Conservation (phyloP, 768 basidiomycete species). For the Tricholoma bakamatsutake region DNA sequence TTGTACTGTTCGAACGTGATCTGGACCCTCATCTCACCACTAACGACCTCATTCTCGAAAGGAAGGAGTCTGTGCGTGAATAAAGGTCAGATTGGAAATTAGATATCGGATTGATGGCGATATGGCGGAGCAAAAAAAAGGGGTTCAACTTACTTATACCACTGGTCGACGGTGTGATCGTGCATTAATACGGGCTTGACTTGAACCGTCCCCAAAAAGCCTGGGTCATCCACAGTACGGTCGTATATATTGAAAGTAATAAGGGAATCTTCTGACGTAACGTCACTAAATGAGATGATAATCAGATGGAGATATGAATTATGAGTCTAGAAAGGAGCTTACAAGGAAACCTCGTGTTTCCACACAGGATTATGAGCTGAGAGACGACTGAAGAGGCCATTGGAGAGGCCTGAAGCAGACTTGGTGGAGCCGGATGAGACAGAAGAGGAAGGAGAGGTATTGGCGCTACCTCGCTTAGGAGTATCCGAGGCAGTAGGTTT, state of each 20-base stretch:
- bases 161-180: slow-evolving; percentile 93
- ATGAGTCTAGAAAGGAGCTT: slow-evolving; percentile 30
- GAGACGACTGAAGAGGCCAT: slow-evolving; percentile 54
- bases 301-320: slow-evolving; percentile 9
- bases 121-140: slow-evolving; percentile 9
- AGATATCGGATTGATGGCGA: slow-evolving; percentile 10
- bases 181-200: slow-evolving; percentile 89
- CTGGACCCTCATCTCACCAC: slow-evolving; percentile 92
- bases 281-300: slow-evolving; percentile 60
- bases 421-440: slow-evolving; percentile 29
- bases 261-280: slow-evolving; percentile 80
- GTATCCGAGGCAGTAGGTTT: slow-evolving; percentile 35
- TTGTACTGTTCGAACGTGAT: slow-evolving; percentile 90
- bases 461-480: slow-evolving; percentile 32
- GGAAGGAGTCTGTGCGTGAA: slow-evolving; percentile 52
- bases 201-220: slow-evolving; percentile 87
- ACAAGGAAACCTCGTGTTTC: slow-evolving; percentile 99
- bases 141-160: slow-evolving; percentile 76
- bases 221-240: slow-evolving; percentile 71
- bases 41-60: slow-evolving; percentile 75
- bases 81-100: slow-evolving; percentile 10
- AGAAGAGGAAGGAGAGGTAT: slow-evolving; percentile 35
- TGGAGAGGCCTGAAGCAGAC: slow-evolving; percentile 24
- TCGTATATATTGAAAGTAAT: slow-evolving; percentile 93
- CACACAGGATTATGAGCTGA: slow-evolving; percentile 90